phyloP scores from a whole-genome alignment of 768 basidiomycete genomes.

The Termitomyces sp. region DNA sequence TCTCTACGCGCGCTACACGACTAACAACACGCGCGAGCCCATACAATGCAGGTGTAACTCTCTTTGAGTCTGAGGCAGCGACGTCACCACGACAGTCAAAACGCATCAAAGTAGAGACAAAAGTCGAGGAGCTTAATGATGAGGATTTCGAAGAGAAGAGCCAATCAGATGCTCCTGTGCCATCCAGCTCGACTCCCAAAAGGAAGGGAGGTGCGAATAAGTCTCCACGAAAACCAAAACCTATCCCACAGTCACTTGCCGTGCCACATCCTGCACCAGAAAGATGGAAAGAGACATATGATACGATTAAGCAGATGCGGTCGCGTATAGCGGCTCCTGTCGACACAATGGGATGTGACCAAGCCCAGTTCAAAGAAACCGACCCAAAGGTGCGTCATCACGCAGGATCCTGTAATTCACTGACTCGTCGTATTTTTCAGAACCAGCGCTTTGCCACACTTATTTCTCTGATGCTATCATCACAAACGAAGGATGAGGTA shows the following conservation, averaged over 20 bases:
- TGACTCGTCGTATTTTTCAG: conserved; percentile 32
- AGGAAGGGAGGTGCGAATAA: conserved; percentile 17
- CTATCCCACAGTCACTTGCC: conserved; percentile 49
- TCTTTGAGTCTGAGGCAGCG: conserved; percentile 30
- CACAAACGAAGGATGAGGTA: conserved; percentile 93
- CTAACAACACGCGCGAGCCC: conserved; percentile 39
- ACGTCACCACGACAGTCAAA: conserved; percentile 20
- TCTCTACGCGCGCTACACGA: conserved; percentile 23
- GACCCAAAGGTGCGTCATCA: conserved; percentile 56
- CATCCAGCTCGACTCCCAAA: conserved; percentile 15
- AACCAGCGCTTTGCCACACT: conserved; percentile 81
- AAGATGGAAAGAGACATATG: conserved; percentile 68
- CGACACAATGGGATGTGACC: conserved; percentile 88
- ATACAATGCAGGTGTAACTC: conserved; percentile 39
- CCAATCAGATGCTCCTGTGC: background rate
- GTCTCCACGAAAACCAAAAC: conserved; percentile 51
- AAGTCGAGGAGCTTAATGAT: conserved; percentile 5
- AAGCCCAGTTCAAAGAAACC: conserved; percentile 57
- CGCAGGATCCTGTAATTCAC: background rate
- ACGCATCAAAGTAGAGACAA: conserved; percentile 27
- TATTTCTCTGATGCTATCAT: conserved; percentile 91
- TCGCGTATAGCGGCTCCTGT: conserved; percentile 75
- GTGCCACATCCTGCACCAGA: conserved; percentile 66
- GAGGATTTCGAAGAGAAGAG: conserved; percentile 4
- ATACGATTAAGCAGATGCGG: conserved; percentile 74